These are phyloP conservation scores for Rhodotorula babjevae DNA, from an alignment of 768 basidiomycete genomes.

Conservation along the genomic window DNA sequence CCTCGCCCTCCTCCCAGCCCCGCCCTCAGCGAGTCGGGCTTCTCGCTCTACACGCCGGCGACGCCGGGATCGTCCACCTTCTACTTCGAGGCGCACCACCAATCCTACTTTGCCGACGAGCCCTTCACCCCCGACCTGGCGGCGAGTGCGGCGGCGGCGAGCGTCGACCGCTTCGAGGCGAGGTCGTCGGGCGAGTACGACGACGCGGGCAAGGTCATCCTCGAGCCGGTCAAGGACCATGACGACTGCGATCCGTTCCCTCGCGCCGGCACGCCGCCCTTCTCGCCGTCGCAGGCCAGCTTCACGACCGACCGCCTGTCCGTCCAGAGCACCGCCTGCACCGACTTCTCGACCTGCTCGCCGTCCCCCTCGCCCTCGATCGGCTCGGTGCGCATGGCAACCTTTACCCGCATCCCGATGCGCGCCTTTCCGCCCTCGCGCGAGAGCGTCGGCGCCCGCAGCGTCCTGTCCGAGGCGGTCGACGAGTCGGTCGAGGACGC, in stretches of 20 bases:
- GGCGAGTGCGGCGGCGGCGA: neutral
- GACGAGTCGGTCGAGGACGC: conserved; percentile 26
- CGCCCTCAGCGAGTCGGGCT: conserved; percentile 15
- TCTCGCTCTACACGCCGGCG: conserved; percentile 14
- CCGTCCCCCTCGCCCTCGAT: conserved; percentile 22
- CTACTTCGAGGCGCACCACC: conserved; percentile 24
- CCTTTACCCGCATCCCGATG: conserved; percentile 6
- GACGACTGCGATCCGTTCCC: neutral
- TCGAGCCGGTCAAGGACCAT: neutral
- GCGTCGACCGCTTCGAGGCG: neutral
- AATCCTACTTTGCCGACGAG: conserved; percentile 4
- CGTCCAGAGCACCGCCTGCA: conserved; percentile 7
- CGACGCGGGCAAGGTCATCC: neutral
- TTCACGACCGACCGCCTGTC: conserved; percentile 3
- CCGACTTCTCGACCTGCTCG: conserved; percentile 20
- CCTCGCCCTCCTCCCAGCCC: conserved; percentile 23
- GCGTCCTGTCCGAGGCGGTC: conserved; percentile 22
- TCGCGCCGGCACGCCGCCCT: neutral
- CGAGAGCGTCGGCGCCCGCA: conserved; percentile 5
- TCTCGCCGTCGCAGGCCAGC: conserved; percentile 4
- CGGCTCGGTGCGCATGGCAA: conserved; percentile 26
- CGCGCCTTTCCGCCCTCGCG: neutral
- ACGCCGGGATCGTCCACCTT: conserved; percentile 17
- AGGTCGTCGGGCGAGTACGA: neutral
- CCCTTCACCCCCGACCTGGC: conserved; percentile 2